These are phyloP conservation scores for Brassica carinata DNA, from an alignment of 345 rosid genomes.

Conservation along the genomic window DNA sequence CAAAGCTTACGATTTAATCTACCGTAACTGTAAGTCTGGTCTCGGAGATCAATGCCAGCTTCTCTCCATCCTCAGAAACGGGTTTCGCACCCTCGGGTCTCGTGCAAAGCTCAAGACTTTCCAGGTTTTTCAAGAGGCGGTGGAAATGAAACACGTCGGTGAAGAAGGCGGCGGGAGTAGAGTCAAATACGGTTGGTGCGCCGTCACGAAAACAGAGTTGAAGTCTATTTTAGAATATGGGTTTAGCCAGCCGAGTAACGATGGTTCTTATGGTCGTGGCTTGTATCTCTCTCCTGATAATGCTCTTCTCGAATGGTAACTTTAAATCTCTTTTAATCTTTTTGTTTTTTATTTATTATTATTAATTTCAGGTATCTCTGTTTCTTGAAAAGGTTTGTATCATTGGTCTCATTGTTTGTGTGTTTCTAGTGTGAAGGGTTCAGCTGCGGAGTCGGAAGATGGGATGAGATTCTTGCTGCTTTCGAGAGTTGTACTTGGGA, in stretches of 20 bases:
- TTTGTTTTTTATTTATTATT: no score
- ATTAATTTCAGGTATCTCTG: no score
- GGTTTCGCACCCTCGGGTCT: constrained; percentile 37
- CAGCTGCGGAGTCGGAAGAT: constrained; percentile 52
- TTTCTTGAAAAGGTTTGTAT: background rate
- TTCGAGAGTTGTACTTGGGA: constrained; percentile 73
- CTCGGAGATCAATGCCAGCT: constrained; percentile 43
- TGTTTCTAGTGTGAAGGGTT: constrained; percentile 49
- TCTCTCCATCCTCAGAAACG: constrained; percentile 51
- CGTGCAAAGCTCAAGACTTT: constrained; percentile 62
- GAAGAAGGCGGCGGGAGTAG: constrained; percentile 43
- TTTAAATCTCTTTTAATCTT: background rate
- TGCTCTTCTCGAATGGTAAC: constrained; percentile 65
- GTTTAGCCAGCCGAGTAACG: constrained; percentile 50
- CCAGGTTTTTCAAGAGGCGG: constrained; percentile 53
- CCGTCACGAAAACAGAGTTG: constrained; percentile 50
- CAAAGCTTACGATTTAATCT: constrained; percentile 49
- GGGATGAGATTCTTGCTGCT: constrained; percentile 70
- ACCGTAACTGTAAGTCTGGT: constrained; percentile 50
- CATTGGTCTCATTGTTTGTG: background rate
- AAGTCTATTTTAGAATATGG: constrained; percentile 59
- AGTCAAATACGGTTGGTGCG: constrained; percentile 71
- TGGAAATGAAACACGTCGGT: constrained; percentile 53
- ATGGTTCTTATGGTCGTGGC: constrained; percentile 61
- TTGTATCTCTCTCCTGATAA: constrained; percentile 62